Percentiles rank a stretch among this genome's conserved stretches.
Conservation (phyloP, 2,329 filamentous ascomycete species). For the Diaporthe longicolla region DNA sequence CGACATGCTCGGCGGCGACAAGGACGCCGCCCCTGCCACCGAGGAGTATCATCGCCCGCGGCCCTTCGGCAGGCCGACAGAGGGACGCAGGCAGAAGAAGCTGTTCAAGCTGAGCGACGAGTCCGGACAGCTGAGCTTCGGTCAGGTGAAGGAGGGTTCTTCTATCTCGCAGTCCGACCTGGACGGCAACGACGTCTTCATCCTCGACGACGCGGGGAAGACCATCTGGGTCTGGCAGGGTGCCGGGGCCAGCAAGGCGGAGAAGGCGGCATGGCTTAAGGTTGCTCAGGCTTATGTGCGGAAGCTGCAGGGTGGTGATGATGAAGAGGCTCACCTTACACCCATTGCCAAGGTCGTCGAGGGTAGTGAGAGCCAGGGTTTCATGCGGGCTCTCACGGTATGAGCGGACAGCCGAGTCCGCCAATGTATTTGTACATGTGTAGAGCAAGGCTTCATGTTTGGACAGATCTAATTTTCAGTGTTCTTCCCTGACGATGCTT, state of each 20-base stretch:
- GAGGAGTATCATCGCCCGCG: conserved; percentile 56
- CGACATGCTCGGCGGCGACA: conserved; percentile 67
- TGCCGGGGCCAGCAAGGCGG: conserved; percentile 66
- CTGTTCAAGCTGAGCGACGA: conserved; percentile 76
- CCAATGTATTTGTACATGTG: not conserved
- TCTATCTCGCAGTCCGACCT: conserved; percentile 63
- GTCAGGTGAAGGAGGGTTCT: conserved; percentile 69
- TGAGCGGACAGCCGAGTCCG: conserved; percentile 22
- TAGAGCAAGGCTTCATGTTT: not conserved
- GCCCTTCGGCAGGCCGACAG: conserved; percentile 54
- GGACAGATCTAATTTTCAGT: not conserved
- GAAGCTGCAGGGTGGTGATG: conserved; percentile 54
- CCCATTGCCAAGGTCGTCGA: conserved; percentile 71
- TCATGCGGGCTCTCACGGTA: conserved; percentile 61
- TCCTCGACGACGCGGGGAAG: conserved; percentile 70
- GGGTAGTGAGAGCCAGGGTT: conserved; percentile 68
- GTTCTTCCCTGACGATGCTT: not conserved
- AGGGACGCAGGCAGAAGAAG: conserved; percentile 53
- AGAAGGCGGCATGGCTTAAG: conserved; percentile 73
- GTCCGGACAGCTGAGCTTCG: conserved; percentile 69
- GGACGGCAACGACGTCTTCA: conserved; percentile 72
- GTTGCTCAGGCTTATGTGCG: conserved; percentile 70
- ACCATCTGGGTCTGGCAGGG: conserved; percentile 79
- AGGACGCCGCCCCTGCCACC: conserved; percentile 59
- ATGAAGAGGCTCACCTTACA: conserved; percentile 57